Base-by-base conservation (phyloP, 2,329 filamentous ascomycete species). In the Fusarium verticillioides region DNA sequence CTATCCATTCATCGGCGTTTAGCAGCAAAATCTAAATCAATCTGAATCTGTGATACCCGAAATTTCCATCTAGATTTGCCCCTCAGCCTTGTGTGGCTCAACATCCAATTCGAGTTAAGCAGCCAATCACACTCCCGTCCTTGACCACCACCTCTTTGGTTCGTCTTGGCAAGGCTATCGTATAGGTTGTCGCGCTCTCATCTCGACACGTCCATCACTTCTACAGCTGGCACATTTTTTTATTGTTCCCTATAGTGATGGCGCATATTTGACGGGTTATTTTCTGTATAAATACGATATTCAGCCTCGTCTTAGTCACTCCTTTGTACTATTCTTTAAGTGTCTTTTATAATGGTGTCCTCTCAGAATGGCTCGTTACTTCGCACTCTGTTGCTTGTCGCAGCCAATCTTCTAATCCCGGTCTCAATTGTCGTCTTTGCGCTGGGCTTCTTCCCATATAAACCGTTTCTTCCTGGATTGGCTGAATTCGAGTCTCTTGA, bases 401-500 rank as follows among this genome's bases (percentile, higher is more conserved):
- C 90, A 72, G 92, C 94, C 78, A 97, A 98, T 82, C 63, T 95
- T 37, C 83, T 97, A 69, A 90, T 97, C 49, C 93, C 94, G 7
- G 79, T 93, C 62, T 92, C 94, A 52, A 90, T 95, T 72, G 76
- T 93, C 60, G 83, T 92, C 73, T 98, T 98, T 82, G 95, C 94
- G 32, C 90, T 91, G 37, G 96, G 96, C 19, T 99, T 99, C 87
- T 99, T 99, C 79, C 96, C 96, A 12, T 98, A 98, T 84, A 99
- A 99, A 80, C 95, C 96, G 6, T 93, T 97, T 74, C 87, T 99
- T 53, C 91, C 95, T 16, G 96, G 96, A 8, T 85, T 97, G 52
- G 95, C 96, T 15, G 85, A 88, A 71, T 93, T 91, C 82, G 87
- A 90, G 70, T 78, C 87, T 56, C 80, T 88, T 34, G 83, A 86